phyloP scores from a whole-genome alignment of 1,284 basidiomycete genomes.

The Veloboletus limbatus region DNA sequence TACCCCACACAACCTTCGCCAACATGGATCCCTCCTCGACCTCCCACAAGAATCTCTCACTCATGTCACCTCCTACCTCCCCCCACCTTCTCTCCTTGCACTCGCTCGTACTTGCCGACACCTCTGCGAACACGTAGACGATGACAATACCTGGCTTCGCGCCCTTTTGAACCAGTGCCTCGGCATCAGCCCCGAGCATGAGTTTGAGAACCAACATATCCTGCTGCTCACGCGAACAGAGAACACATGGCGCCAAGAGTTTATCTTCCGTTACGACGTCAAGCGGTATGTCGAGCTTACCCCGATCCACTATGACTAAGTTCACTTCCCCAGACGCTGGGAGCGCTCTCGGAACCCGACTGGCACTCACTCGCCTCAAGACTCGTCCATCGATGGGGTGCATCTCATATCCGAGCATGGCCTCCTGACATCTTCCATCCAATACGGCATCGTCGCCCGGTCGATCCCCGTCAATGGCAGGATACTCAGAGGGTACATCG shows the following conservation, averaged over 20 bases:
- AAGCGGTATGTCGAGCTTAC: conserved; percentile 43
- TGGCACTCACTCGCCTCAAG: conserved; percentile 59
- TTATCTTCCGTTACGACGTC: conserved; percentile 51
- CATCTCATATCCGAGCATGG: conserved; percentile 57
- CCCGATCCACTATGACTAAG: conserved; percentile 2
- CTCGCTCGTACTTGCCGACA: conserved; percentile 55
- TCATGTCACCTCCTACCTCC: conserved; percentile 75
- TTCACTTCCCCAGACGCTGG: conserved; percentile 59
- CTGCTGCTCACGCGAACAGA: conserved; percentile 58
- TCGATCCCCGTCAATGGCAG: conserved; percentile 71
- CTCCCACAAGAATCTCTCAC: conserved; percentile 74
- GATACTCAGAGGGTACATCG: conserved; percentile 70
- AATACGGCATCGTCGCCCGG: conserved; percentile 73
- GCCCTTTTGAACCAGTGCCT: conserved; percentile 76
- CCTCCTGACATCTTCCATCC: conserved; percentile 64
- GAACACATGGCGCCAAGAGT: conserved; percentile 68
- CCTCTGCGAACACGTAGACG: conserved; percentile 65
- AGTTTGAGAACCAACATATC: conserved; percentile 42
- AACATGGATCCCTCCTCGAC: conserved; percentile 60
- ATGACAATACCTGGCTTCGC: conserved; percentile 81
- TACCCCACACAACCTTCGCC: conserved; percentile 13
- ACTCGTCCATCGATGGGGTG: conserved; percentile 51
- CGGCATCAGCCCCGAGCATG: conserved; percentile 60
- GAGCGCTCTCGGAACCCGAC: conserved; percentile 59
- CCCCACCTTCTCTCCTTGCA: conserved; percentile 59